These are phyloP conservation scores for Lentinula boryana DNA, from an alignment of 768 basidiomycete species.

Conservation along the genomic window DNA sequence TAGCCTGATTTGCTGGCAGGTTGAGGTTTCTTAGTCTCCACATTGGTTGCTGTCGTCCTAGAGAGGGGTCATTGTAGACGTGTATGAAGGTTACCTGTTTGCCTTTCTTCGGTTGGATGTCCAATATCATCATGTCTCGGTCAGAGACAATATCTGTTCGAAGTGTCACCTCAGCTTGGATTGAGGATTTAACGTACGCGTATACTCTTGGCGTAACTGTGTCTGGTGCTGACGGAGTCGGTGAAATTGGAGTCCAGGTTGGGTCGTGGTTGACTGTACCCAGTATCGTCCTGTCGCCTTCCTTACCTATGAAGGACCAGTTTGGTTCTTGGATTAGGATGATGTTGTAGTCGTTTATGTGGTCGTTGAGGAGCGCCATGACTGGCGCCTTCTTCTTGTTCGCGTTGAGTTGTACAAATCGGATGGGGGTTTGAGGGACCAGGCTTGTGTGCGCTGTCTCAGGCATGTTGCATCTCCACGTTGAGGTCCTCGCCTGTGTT, in stretches of 20 bases:
- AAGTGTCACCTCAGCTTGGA: constrained; percentile 17
- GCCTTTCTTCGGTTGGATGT: constrained; percentile 13
- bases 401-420: not conserved
- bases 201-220: constrained; percentile 11
- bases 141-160: constrained; percentile 17
- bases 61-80: constrained; percentile 17
- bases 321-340: constrained; percentile 20
- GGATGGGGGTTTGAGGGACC: no score
- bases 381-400: constrained; percentile 14
- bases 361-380: constrained; percentile 9
- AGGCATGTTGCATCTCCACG: no score
- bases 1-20: constrained; percentile 10
- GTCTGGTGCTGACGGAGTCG: not conserved
- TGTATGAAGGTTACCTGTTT: constrained; percentile 16
- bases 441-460: no score
- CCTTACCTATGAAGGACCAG: constrained; percentile 15
- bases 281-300: not conserved
- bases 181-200: constrained; percentile 12
- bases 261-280: constrained; percentile 1
- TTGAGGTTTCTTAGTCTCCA: not conserved
- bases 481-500: no score
- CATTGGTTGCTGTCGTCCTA: constrained; percentile 3
- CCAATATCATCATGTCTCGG: constrained; percentile 17
- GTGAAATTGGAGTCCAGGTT: constrained; percentile 12
- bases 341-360: constrained; percentile 14